A percentile compares a stretch with the other conserved stretches of the same genome.
These are phyloP conservation scores for Globisporangium abappressorium DNA, from an alignment of 352 stramenopile genomes.

Conservation along the genomic window DNA sequence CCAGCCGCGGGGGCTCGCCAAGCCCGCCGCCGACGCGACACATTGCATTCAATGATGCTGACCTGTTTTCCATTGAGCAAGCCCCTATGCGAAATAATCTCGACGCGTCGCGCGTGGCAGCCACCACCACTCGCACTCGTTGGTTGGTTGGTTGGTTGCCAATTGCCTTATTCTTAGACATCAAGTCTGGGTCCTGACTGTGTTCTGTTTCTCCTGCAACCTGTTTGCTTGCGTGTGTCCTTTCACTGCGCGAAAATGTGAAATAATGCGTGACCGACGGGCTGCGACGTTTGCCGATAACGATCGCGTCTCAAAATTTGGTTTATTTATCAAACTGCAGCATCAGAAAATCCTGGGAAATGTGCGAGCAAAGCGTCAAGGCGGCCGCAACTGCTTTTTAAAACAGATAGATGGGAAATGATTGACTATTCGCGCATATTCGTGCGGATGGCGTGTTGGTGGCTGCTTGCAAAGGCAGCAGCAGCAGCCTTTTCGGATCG, in stretches of 20 bases:
- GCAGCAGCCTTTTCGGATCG: background rate
- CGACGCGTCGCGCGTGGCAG: background rate
- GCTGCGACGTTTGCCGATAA: constrained; percentile 4
- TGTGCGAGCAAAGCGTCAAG: background rate
- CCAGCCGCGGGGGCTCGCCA: background rate
- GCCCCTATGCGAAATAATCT: background rate
- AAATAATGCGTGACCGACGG: no score
- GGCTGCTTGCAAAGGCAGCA: background rate
- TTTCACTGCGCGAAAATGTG: background rate
- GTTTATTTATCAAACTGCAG: background rate
- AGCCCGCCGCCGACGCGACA: background rate
- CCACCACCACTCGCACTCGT: background rate
- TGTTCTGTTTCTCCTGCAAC: background rate
- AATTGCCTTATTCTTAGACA: no score
- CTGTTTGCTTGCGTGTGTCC: no score
- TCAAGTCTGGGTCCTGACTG: background rate
- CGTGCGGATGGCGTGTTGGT: background rate
- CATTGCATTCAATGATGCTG: background rate
- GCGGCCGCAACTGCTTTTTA: background rate
- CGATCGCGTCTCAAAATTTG: background rate
- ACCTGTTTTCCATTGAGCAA: background rate
- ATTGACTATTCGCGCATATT: no score
- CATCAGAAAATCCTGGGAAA: background rate
- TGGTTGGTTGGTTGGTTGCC: no score
- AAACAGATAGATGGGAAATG: background rate